Evolutionary conservation across 129 eudicot species (phyloP), one percentile per base, ranked within the genome.

Genomic region (Arctium minus): DNA sequence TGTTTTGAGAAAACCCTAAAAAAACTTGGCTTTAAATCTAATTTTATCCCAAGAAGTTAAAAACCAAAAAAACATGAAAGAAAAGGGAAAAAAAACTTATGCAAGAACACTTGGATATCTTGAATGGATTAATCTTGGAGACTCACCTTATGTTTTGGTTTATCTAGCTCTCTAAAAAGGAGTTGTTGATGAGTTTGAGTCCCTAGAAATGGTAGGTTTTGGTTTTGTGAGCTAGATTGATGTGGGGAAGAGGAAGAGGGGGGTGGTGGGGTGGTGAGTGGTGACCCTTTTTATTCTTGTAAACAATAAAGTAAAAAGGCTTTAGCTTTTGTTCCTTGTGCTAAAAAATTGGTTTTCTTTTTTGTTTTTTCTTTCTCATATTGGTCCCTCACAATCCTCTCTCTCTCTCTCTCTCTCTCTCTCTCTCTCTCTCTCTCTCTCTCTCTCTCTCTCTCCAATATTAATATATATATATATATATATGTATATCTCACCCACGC

Each of bases 211-310:
- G 90, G 85, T 73, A 85, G 78, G 87, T 86, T 86, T 85, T 77
- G 76, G 72, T 40, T 22, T 40, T 80, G 74, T 9, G 83, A 69
- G 68, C 29, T 60, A 60, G 39, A 36, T 82, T 69, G 74, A 73
- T 56, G 87, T 68, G 75, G 83, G 83, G 79, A 62, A 85, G 85
- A 77, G 80, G 71, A 74, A 35, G 81, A 22, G 27, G 27, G 69
- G 30, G 79, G 38, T 78, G 82, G 79, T n/a, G 83, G 76, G 77
- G 83, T 74, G 83, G 82, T 48, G 81, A 72, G 83, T 74, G 83
- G 82, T 48, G 81, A 72, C 85, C 89, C 84, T 87, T 83, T 89
- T 85, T 89, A 87, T 89, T 83, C 86, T 85, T 70, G 80, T 46
- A 86, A 75, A 88, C 86, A 71, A 76, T 77, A 65, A 77, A 71